Evolutionary conservation across 345 rosid genomes (phyloP), one percentile per base, ranked within the genome.

Genomic region (Schrenkiella parvula): DNA sequence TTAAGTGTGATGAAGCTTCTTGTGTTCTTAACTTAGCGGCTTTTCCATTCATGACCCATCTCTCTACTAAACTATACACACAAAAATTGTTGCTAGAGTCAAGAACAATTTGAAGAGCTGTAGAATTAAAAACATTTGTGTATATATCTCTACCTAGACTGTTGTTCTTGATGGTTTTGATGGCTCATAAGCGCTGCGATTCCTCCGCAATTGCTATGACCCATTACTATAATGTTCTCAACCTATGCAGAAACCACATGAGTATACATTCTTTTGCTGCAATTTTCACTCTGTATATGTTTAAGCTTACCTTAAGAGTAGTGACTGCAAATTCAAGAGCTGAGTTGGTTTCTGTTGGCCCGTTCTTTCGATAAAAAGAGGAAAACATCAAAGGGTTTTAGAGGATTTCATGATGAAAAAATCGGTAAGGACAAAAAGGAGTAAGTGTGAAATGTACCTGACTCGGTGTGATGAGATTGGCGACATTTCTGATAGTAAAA

Each of bases 301-400:
- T 35, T 53, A 60, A 57, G 66, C 87, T 84, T 79, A 89, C 98
- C 71, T 81, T 64, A 47, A 93, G 96, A 51, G 83, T 73, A 64
- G 83, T 89, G 12, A 91, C 87, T 19, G 98, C 97, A 73, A 93
- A 93, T 67, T 93, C 91, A 46, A 93, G 82, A 9, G 98, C 97
- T 5, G 97, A 95, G 78, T 89, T 93, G 64, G 98, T 93, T 78
- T 93, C 97, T 73, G 98, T 83, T 32, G 98, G 93, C 43, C 98
- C 96, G 26, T 66, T 80, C 97, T 93, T 79, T 71, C 34, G 39
- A 46, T 23, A 37, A 46, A 42, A 2, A 66, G 61, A 64, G 55
- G 19, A 42, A 53, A 71, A 21, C 18, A 31, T 13, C 1, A 4
- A 25, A 71, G 14, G 34, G 18, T 22, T 39, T 70, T 21, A 59